phyloP scores from a whole-genome alignment of 1,284 basidiomycete species.

The Schizophyllum amplum region DNA sequence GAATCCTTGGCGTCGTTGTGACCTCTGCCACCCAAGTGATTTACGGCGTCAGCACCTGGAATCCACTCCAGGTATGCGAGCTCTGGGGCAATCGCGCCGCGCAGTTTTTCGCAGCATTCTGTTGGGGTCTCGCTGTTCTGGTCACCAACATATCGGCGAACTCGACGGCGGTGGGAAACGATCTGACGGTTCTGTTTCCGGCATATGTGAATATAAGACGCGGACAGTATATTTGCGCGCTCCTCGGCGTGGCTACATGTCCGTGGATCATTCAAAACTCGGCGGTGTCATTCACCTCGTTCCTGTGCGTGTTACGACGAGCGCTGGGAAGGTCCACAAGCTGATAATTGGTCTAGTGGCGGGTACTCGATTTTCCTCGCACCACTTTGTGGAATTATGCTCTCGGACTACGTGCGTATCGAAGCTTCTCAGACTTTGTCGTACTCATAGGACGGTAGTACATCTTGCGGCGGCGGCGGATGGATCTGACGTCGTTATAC shows the following conservation, averaged over 20 bases:
- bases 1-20: conserved; percentile 18
- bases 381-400: conserved; percentile 35
- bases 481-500: conserved; percentile 9
- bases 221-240: conserved; percentile 55
- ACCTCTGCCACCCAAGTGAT: conserved; percentile 17
- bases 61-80: conserved; percentile 40
- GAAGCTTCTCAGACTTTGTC: not conserved
- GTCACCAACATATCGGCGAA: conserved; percentile 60
- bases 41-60: conserved; percentile 45
- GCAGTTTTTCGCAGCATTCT: conserved; percentile 55
- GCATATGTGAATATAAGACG: conserved; percentile 56
- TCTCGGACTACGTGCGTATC: conserved; percentile 23
- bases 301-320: not conserved
- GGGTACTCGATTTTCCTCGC: conserved; percentile 31
- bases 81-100: conserved; percentile 59
- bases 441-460: conserved; percentile 3
- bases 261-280: conserved; percentile 17
- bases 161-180: conserved; percentile 17
- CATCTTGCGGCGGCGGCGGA: conserved; percentile 3
- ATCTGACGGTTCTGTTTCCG: conserved; percentile 12
- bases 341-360: conserved; percentile 3
- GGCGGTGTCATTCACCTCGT: conserved; percentile 13
- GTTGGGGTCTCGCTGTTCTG: conserved; percentile 52
- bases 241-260: conserved; percentile 39
- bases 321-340: too few relatives aligned